Evolutionary conservation across 2,329 filamentous ascomycete genomes (phyloP), one percentile per base, ranked within the genome.

Genomic region (Davidsoniella eucalypti): DNA sequence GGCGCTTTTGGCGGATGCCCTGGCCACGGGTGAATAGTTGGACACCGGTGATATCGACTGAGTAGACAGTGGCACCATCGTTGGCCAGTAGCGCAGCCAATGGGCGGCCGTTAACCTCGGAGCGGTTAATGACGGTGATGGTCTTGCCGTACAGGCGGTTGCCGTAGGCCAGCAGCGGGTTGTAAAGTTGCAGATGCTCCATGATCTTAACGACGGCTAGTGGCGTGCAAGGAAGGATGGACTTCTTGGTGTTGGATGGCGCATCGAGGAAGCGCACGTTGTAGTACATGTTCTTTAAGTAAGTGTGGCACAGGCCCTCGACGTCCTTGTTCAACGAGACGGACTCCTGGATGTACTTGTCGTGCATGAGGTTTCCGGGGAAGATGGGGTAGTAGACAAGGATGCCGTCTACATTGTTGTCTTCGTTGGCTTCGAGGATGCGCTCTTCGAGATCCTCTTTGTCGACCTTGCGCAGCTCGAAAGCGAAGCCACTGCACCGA

Each of bases 201-300:
- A 98, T 75, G 57, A 96, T 93, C 73, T 98, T 98, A 70, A 96
- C 85, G 54, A 94, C 83, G 23, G 92, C 92, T 21, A 98, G 76
- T 14, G 92, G 92, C 2, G 92, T 98, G 72, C 92, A 98, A 4
- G 92, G 92, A 48, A 98, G 70, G 57, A 96, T 86, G 45, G 83
- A 93, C 70, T 98, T 96, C 64, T 86, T 84, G 52, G 70, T 72
- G 64, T 87, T 84, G 41, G 72, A 65, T 4, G 82, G 82, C 21
- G 80, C 70, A 66, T 98, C 92, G 51, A 98, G 73, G 70, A 88
- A 96, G 56, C 92, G 86, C 59, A 94, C 78, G 69, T 98, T 98
- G 71, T 95, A 85, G 69, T 96, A 98, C 88, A 98, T 95, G 75
- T 98, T 98, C 76, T 90, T 88, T 61, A 96, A 83, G 68, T 96